Base-by-base conservation (phyloP, 768 basidiomycete genomes). In the Russula griseocarnosa region DNA sequence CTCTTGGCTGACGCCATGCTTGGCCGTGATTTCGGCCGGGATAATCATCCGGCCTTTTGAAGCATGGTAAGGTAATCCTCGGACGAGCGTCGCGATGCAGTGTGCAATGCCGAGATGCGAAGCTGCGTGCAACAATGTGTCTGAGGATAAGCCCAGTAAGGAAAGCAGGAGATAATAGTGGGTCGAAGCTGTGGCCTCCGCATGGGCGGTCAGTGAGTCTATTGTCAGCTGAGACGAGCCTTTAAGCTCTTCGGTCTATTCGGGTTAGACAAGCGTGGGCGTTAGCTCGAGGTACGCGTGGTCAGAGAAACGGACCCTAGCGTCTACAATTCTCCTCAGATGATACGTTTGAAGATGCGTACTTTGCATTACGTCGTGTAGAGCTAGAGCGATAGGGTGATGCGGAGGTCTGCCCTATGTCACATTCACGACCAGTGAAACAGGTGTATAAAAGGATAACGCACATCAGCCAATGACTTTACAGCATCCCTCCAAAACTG, bases 401-500 rank as follows among this genome's bases (percentile, higher is more conserved):
- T 82, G 83, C 46, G 88, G 89, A 20, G 90, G 89, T 72, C 78
- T 86, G 71, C 83, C 82, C 90, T 92, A 76, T 63, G 61, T 65
- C 63, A 58, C 55, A 53, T 66, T 72, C 53, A 61, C 50, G 69
- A 66, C 69, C 55, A 67, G 63, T 20, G n/a, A 36, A 59, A 30
- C 11, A 30, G 10, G 34, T 32, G 38, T 7, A 61, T 50, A 36
- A 13, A 55, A 13, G 38, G 34, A 50, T 73, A 5, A 74, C 80
- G 72, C 70, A 88, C 92, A 71, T 87, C 81, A 69, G 77, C 77
- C 24, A 92, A 83, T 53, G 76, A 81, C 69, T 86, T 88, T 30
- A 93, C 70, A 14, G 88, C 85, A 71, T 94, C 90, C 69, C 84
- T 82, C 92, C 92, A 94, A 72, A 93, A 94, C 72, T 92, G 86